phyloP scores from a whole-genome alignment of 2,329 filamentous ascomycete genomes.

The Penicillium sp. region DNA sequence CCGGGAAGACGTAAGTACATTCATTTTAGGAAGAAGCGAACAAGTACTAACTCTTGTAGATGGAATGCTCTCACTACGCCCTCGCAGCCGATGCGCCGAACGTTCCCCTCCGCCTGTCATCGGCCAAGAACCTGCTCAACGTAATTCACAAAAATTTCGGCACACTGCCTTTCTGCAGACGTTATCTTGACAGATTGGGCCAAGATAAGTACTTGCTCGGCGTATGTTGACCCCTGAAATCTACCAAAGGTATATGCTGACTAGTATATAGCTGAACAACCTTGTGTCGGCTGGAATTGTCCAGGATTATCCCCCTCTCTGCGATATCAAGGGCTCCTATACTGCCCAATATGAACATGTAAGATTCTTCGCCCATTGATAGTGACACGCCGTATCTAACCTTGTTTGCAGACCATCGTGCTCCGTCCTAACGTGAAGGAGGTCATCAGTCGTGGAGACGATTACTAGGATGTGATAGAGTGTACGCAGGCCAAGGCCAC shows the following conservation, averaged over 20 bases:
- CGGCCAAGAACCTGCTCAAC: constrained; percentile 79
- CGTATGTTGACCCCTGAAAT: constrained; percentile 49
- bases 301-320: constrained; percentile 83
- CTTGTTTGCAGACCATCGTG: constrained; percentile 62
- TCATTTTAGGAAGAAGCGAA: constrained; percentile 5
- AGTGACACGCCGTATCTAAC: background rate
- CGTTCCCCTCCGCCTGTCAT: constrained; percentile 71
- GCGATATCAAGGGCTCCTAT: constrained; percentile 91
- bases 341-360: constrained; percentile 95
- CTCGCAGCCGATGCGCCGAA: constrained; percentile 70
- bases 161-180: constrained; percentile 83
- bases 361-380: constrained; percentile 42
- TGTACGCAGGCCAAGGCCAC: background rate
- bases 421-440: constrained; percentile 80
- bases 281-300: constrained; percentile 80
- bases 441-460: constrained; percentile 80
- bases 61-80: constrained; percentile 86
- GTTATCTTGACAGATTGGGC: constrained; percentile 88
- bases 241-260: constrained; percentile 27
- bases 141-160: constrained; percentile 97
- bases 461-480: constrained; percentile 58
- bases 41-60: constrained; percentile 38
- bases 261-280: constrained; percentile 67
- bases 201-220: constrained; percentile 92
- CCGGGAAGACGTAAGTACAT: constrained; percentile 69